phyloP scores from a whole-genome alignment of 2,329 filamentous ascomycete species.

The Pestalotiopsis sp. region DNA sequence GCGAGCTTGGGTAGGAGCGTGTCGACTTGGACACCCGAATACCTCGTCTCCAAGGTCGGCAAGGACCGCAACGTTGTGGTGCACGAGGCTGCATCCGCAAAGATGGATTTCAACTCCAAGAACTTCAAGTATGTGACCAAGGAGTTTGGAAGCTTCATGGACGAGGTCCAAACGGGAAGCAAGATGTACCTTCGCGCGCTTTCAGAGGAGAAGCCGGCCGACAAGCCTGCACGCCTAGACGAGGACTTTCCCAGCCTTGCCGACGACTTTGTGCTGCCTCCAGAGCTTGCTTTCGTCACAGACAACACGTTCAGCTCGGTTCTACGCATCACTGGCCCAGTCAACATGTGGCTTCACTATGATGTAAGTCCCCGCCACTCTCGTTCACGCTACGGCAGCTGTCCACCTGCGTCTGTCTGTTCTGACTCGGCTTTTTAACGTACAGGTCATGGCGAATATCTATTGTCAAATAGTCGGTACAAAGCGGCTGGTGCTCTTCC shows the following conservation, averaged over 20 bases:
- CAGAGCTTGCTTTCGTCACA: conserved; percentile 55
- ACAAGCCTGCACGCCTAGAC: conserved; percentile 67
- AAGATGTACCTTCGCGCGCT: conserved; percentile 78
- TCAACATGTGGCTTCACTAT: conserved; percentile 90
- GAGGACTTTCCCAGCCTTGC: conserved; percentile 72
- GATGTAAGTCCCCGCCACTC: conserved; percentile 56
- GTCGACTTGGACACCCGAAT: conserved; percentile 65
- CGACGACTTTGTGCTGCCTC: conserved; percentile 68
- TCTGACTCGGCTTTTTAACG: conserved; percentile 2
- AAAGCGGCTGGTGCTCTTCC: conserved; percentile 76
- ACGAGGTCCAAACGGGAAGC: conserved; percentile 57
- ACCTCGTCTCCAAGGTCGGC: conserved; percentile 65
- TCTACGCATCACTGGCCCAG: conserved; percentile 74
- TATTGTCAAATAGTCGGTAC: conserved; percentile 76
- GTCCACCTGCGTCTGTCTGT: not conserved
- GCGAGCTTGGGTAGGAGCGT: conserved; percentile 68
- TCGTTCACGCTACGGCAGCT: not conserved
- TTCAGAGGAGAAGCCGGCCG: conserved; percentile 67
- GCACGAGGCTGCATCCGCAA: conserved; percentile 64
- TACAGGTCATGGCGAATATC: conserved; percentile 80
- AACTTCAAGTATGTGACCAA: conserved; percentile 78
- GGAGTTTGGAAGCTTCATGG: conserved; percentile 65
- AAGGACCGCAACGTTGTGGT: conserved; percentile 66
- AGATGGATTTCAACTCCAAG: conserved; percentile 80
- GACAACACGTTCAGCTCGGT: conserved; percentile 76